A percentile compares a stretch with the other conserved stretches of the same genome.
These are phyloP conservation scores for Nothophaeocryptopus gaeumannii DNA, from an alignment of 2,329 filamentous ascomycete species.

Conservation along the genomic window DNA sequence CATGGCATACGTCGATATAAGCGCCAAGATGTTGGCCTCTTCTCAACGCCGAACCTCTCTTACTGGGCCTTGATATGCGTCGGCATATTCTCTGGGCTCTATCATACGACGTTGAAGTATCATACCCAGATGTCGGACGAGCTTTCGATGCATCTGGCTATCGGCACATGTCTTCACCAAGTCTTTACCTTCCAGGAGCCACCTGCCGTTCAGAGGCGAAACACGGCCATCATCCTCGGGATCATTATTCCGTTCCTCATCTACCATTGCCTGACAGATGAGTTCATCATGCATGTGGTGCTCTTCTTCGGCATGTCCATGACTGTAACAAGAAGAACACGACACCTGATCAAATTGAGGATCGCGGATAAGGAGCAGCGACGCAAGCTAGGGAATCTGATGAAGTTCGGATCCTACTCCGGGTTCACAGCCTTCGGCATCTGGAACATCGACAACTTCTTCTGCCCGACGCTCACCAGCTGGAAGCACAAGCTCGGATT, in stretches of 20 bases:
- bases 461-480: constrained; percentile 63
- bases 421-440: constrained; percentile 60
- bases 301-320: constrained; percentile 28
- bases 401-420: constrained; percentile 18
- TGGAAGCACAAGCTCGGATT: constrained; percentile 67
- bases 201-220: constrained; percentile 20
- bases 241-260: constrained; percentile 27
- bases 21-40: constrained; percentile 19
- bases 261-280: constrained; percentile 32
- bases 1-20: constrained; percentile 28
- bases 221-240: constrained; percentile 25
- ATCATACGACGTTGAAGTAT: constrained; percentile 29
- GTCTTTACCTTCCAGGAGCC: constrained; percentile 28
- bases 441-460: constrained; percentile 77
- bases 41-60: constrained; percentile 24
- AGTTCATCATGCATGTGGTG: constrained; percentile 27
- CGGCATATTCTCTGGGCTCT: constrained; percentile 26
- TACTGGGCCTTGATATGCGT: constrained; percentile 29
- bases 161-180: constrained; percentile 25
- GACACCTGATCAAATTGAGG: constrained; percentile 18
- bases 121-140: constrained; percentile 32
- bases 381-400: constrained; percentile 43
- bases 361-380: constrained; percentile 22
- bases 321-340: constrained; percentile 20
- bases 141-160: constrained; percentile 30